Evolutionary conservation across 345 rosid genomes (phyloP).

Genomic region (Lumnitzera littorea): DNA sequence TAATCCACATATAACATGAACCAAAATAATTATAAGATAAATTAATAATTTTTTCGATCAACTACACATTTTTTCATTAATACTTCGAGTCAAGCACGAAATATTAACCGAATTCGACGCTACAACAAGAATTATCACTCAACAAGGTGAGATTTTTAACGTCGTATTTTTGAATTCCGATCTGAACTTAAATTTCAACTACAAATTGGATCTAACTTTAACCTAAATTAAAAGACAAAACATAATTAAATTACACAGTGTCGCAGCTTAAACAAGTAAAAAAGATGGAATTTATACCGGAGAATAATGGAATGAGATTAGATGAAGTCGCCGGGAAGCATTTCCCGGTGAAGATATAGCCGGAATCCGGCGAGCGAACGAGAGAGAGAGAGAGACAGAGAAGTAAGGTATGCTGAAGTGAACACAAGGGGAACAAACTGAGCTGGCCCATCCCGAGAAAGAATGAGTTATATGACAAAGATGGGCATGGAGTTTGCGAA

Average conservation of each 20-base stretch:
- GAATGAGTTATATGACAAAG: constrained; percentile 1
- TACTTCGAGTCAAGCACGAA: too few relatives aligned
- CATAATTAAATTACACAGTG: background rate
- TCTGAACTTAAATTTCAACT: too few relatives aligned
- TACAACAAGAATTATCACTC: too few relatives aligned
- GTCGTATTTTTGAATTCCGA: too few relatives aligned
- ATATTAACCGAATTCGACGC: too few relatives aligned
- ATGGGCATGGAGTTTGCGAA: background rate
- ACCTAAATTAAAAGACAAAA: background rate
- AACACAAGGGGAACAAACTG: background rate
- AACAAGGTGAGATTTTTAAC: too few relatives aligned
- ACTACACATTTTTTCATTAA: too few relatives aligned
- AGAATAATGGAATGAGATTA: background rate
- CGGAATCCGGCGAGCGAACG: constrained; percentile 38
- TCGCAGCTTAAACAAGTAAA: background rate
- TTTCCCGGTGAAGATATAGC: constrained; percentile 23
- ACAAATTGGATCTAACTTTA: too few relatives aligned
- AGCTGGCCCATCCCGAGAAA: constrained; percentile 2
- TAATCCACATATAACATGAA: too few relatives aligned
- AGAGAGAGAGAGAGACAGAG: constrained; percentile 11
- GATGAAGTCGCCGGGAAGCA: constrained; percentile 11
- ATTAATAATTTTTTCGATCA: too few relatives aligned
- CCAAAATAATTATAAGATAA: too few relatives aligned
- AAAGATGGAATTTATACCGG: background rate
- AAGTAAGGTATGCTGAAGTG: constrained; percentile 3